Base-by-base conservation (phyloP, 495 filamentous ascomycete genomes). In the Echria macrotheca region DNA sequence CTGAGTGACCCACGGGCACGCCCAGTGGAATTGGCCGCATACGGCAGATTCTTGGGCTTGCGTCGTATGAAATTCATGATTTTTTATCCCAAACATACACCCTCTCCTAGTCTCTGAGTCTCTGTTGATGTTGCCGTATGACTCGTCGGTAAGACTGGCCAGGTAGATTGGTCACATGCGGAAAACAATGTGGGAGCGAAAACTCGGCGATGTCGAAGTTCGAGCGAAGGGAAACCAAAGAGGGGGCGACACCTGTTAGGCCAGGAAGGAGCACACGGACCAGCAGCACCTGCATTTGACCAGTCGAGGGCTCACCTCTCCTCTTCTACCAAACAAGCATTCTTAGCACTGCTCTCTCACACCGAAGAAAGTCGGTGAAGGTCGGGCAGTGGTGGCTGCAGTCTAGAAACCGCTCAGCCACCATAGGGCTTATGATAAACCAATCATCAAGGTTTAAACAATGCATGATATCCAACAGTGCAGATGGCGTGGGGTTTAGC, bases 21-120 rank as follows among this genome's bases (percentile, higher is more conserved):
- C 4, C 44, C 50, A 7, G 50, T 47, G 15, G 50, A 53, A 42
- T 33, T 47, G 22, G 35, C 36, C 23, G 50, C 50, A 23, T 44
- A 48, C 6, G 51, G 37, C 39, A 44, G 15, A 23, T 14, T 21
- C 26, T 41, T 36, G 6, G n/a, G 35, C n/a, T 19, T 36, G 19
- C 24, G 44, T 11, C n/a, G 21, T n/a, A 37, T 41, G 7, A 35
- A 25, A 10, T 31, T 24, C 49, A 46, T 52, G 10, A 18, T 26
- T 25, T n/a, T n/a, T n/a, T n/a, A n/a, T n/a, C n/a, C n/a, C n/a
- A n/a, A n/a, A n/a, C n/a, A n/a, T n/a, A n/a, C n/a, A n/a, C n/a
- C n/a, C n/a, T n/a, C n/a, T n/a, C 1, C 8, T 21, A 5, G 6
- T 14, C 2, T 28, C 23, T 10, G 12, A 17, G 23, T 11, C 31